These are phyloP conservation scores for Allium fistulosum DNA, from an alignment of 106 monocot species.

Conservation along the genomic window DNA sequence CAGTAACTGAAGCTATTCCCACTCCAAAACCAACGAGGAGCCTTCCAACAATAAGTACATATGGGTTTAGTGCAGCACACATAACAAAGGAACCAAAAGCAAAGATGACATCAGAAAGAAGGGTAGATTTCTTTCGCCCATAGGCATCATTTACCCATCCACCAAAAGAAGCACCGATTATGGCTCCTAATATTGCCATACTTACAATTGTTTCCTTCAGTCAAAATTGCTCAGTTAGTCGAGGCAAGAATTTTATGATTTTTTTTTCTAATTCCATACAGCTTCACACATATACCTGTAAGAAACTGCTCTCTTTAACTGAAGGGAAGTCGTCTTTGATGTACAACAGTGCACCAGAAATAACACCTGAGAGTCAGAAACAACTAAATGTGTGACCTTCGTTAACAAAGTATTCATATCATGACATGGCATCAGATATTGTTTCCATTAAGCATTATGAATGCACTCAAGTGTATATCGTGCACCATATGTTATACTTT, in stretches of 20 bases:
- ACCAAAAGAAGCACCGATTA: conserved; percentile 71
- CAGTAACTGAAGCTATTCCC: conserved; percentile 88
- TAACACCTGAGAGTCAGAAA: conserved; percentile 60
- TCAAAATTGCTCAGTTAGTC: background rate
- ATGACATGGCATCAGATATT: too few relatives aligned
- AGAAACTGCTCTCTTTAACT: conserved; percentile 57
- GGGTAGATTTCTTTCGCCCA: conserved; percentile 83
- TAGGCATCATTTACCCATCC: conserved; percentile 91
- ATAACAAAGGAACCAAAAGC: conserved; percentile 69
- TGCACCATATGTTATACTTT: too few relatives aligned
- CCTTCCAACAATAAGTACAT: conserved; percentile 78
- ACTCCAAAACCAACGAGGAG: conserved; percentile 81
- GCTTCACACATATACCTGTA: conserved; percentile 43
- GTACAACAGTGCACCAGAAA: conserved; percentile 95
- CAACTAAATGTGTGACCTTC: background rate
- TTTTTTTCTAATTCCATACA: background rate
- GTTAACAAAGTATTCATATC: background rate
- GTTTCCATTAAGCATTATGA: too few relatives aligned
- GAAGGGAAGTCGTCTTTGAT: conserved; percentile 68
- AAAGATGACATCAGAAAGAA: conserved; percentile 76
- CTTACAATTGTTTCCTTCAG: conserved; percentile 94
- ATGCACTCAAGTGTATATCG: too few relatives aligned
- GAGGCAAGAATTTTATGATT: background rate
- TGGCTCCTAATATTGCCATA: conserved; percentile 90
- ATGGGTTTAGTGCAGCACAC: conserved; percentile 72